Base-by-base conservation (phyloP, 768 basidiomycete species). In the Termitomyces titanicus region DNA sequence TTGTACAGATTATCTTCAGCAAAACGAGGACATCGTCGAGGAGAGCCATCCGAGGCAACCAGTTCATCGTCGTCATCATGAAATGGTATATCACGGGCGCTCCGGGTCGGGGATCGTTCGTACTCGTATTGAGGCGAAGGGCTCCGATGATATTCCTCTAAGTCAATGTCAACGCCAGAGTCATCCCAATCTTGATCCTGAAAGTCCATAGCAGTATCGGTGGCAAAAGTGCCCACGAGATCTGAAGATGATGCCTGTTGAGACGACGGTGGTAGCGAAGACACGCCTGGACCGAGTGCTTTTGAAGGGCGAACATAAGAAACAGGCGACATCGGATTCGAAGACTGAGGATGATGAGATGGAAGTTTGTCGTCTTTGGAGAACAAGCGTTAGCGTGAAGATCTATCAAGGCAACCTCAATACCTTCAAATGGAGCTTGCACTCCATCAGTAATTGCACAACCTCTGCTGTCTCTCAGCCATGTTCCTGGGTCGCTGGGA, bases 1-100 rank as follows among this genome's bases (percentile, higher is more conserved):
- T 75, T 70, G 51, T 74, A 79, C 3, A 80, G 59, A 43, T 63
- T 61, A 25, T 63, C 33, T 18, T 44, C 51, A 24, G 54, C 13
- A 33, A 55, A 59, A 24, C n/a, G n/a, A 31, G 39, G 48, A 33
- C 8, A 52, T 44, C 34, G 54, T 35, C 34, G 37, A 18, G 50
- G 50, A 47, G 56, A 42, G 2, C 8, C 17, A 34, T 54, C 27
- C n/a, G n/a, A n/a, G 25, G 38, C 24, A 35, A 35, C 18, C 33
- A 20, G 29, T 13, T n/a, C 18, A 15, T 29, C 46, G 7, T 37
- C 25, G 29, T 20, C 40, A 31, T 54, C 29, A 10, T 59, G 22
- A 5, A 20, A 43, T 35, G 17, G 29, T 20, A 45, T n/a, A 33
- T 4, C 51, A 35, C 13, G 12, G 2, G 22, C 13, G 11, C 50